Base-by-base conservation (phyloP, 805 yeast species). In the Phaffomyces thermotolerans region DNA sequence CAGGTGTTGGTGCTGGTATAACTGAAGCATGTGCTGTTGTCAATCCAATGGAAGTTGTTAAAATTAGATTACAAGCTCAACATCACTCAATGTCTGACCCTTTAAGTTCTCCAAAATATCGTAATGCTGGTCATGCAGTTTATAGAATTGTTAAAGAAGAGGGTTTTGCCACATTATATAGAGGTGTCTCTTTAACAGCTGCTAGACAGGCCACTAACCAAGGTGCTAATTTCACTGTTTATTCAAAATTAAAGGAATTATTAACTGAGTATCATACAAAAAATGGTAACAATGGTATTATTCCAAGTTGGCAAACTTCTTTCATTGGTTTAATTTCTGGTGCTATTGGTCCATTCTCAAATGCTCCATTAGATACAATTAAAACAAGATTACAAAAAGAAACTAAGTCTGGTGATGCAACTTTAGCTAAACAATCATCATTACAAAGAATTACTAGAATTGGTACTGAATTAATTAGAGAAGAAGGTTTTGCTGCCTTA, bases 191-290 rank as follows among this genome's bases (percentile, higher is more conserved):
- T 3, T 78, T 91, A 59, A 91, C 99, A 30, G 96, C 97, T 33
- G 95, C 96, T 27, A 81, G 99, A 72, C 99, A 91, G 66, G 97
- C 98, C 25, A 83, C 96, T 46, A 91, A 91, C 72, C 99, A 91
- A 69, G 99, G 97, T 72, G 97, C 95, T 39, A 91, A 93, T 69
- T 91, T 91, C 68, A 91, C 98, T 3, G 95, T 88, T 27, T 91
- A 91, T 70, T 84, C 96, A 24, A 83, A 84, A 64, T 68, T 90
- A 54, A 88, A 84, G 63, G 83, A 81, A 57, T 71, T 63, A 52
- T 74, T 88, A 55, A 84, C 79, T 60, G 78, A 75, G 34, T 68
- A 75, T 58, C 87, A 82, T 51, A 55, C 72, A 3, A 58, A 60
- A 34, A 71, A 70, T 44, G 61, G 61, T 22, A 53, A 56, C 43